phyloP scores from a whole-genome alignment of 2,329 filamentous ascomycete species.

The Fusarium sp. region DNA sequence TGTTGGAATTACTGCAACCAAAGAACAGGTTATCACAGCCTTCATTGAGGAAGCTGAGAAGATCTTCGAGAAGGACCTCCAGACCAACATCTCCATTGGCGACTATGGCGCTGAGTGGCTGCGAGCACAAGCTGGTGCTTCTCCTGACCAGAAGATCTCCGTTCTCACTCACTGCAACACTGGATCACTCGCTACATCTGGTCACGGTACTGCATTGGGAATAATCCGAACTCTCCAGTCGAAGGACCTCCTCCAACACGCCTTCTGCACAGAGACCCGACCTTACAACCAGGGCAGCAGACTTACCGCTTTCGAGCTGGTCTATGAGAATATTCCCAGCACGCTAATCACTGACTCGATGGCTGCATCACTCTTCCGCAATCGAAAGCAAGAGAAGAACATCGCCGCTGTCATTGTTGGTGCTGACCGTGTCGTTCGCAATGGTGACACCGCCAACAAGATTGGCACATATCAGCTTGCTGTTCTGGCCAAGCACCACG shows the following conservation, averaged over 20 bases:
- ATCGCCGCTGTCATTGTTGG: constrained; percentile 93
- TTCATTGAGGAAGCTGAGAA: constrained; percentile 86
- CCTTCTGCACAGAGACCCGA: constrained; percentile 96
- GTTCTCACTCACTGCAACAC: constrained; percentile 98
- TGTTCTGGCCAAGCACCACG: constrained; percentile 89
- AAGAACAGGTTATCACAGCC: constrained; percentile 70
- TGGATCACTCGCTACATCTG: constrained; percentile 94
- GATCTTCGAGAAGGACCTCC: constrained; percentile 88
- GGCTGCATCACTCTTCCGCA: constrained; percentile 85
- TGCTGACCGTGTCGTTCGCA: constrained; percentile 93
- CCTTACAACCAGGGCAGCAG: constrained; percentile 98
- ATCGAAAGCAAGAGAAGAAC: constrained; percentile 71
- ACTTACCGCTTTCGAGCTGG: constrained; percentile 95
- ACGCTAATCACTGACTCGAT: constrained; percentile 97
- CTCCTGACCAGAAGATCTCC: constrained; percentile 69
- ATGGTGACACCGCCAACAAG: constrained; percentile 98
- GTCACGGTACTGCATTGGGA: constrained; percentile 95
- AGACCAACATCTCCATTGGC: constrained; percentile 90
- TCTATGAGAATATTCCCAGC: constrained; percentile 90
- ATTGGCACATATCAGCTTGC: constrained; percentile 95
- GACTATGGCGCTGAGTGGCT: constrained; percentile 88
- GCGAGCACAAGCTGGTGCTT: constrained; percentile 66
- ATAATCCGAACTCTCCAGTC: constrained; percentile 88
- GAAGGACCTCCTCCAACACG: constrained; percentile 77
- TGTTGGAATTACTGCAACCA: constrained; percentile 58